A percentile compares a stretch with the other conserved stretches of the same genome.
Evolutionary conservation across 495 filamentous ascomycete genomes (phyloP).

Genomic region (Annulohypoxylon maeteangense): DNA sequence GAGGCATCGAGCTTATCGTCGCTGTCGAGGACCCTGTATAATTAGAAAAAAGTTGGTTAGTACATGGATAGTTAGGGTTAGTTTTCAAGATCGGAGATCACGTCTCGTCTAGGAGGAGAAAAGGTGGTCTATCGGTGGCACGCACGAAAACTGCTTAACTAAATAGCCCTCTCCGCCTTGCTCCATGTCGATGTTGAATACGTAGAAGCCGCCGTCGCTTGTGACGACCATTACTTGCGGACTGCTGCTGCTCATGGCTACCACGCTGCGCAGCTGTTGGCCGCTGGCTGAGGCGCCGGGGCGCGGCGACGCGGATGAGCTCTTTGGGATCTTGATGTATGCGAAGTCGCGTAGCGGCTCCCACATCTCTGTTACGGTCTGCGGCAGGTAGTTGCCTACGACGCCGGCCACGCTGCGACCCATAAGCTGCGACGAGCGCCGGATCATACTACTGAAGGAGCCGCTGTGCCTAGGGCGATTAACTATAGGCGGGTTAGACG

Average conservation of each 20-base stretch:
- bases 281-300: conserved; percentile 48
- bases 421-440: conserved; percentile 96
- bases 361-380: conserved; percentile 95
- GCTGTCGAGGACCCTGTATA: conserved; percentile 59
- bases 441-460: conserved; percentile 86
- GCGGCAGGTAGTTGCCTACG: conserved; percentile 90
- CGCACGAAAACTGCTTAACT: conserved; percentile 89
- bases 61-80: conserved; percentile 21
- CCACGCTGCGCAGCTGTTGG: conserved; percentile 77
- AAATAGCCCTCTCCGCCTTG: conserved; percentile 93
- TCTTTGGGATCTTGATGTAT: conserved; percentile 90
- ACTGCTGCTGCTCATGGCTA: conserved; percentile 91
- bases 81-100: neutral
- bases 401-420: conserved; percentile 88
- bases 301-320: conserved; percentile 47
- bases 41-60: too few relatives aligned
- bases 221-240: conserved; percentile 99
- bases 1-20: conserved; percentile 63
- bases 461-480: conserved; percentile 63
- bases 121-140: conserved; percentile 27
- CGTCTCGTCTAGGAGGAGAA: conserved; percentile 7
- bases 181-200: conserved; percentile 94
- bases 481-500: conserved; percentile 54
- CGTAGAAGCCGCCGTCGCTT: conserved; percentile 92
- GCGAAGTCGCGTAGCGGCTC: conserved; percentile 96